These are phyloP conservation scores for Zasmidium cellare DNA, from an alignment of 2,329 filamentous ascomycete species.

Conservation along the genomic window DNA sequence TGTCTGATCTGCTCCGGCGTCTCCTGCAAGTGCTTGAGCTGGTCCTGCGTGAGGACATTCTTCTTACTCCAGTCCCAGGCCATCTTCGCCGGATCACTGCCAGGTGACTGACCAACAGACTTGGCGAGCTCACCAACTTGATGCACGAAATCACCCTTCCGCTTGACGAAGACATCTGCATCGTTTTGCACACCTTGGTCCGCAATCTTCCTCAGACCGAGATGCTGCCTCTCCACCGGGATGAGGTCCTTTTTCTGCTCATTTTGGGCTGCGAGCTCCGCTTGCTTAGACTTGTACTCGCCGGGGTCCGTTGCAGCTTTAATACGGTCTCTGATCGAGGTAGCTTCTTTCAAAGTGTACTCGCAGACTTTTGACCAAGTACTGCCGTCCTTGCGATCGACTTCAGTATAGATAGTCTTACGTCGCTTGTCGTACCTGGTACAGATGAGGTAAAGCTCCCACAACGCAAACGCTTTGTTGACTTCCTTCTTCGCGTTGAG, in stretches of 20 bases:
- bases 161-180: constrained; percentile 25
- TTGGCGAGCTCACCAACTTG: constrained; percentile 47
- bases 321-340: constrained; percentile 67
- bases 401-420: constrained; percentile 80
- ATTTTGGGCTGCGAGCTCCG: constrained; percentile 16
- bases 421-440: constrained; percentile 72
- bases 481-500: constrained; percentile 79
- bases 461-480: constrained; percentile 81
- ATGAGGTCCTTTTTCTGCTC: constrained; percentile 21
- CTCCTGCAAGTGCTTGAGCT: constrained; percentile 35
- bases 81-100: constrained; percentile 35
- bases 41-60: constrained; percentile 30
- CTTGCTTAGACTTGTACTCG: constrained; percentile 18
- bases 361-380: constrained; percentile 78
- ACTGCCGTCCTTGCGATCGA: constrained; percentile 74
- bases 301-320: constrained; percentile 43
- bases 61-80: background rate
- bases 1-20: constrained; percentile 18
- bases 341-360: constrained; percentile 69
- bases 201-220: constrained; percentile 30
- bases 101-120: constrained; percentile 49
- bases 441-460: constrained; percentile 83
- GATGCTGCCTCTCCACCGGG: constrained; percentile 16
- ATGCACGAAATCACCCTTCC: constrained; percentile 23
- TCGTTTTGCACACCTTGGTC: constrained; percentile 25